Evolutionary conservation across 2,329 filamentous ascomycete species (phyloP).

Genomic region (Phaeosphaeriaceae sp.): DNA sequence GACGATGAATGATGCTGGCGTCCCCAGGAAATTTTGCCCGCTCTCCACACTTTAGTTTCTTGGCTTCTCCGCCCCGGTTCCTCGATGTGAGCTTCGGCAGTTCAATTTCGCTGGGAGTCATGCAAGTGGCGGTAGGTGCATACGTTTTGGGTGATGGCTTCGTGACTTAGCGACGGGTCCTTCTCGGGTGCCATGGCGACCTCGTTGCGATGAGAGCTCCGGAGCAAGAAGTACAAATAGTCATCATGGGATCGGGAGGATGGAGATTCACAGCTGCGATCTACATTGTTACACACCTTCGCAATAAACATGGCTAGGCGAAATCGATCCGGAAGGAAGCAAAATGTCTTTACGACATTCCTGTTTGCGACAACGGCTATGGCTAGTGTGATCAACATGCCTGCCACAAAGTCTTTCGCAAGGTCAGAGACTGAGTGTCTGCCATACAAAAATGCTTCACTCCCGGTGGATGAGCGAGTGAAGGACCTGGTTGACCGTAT

Average conservation of each 20-base stretch:
- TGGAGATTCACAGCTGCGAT: not conserved
- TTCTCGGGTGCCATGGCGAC: constrained; percentile 9
- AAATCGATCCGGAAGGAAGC: constrained; percentile 15
- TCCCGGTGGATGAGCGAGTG: constrained; percentile 55
- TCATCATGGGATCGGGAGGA: not conserved
- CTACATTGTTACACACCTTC: not conserved
- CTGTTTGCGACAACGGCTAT: constrained; percentile 21
- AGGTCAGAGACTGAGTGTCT: constrained; percentile 18
- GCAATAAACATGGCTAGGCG: constrained; percentile 14
- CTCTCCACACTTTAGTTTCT: constrained; percentile 17
- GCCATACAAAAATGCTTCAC: constrained; percentile 47
- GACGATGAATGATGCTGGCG: not conserved
- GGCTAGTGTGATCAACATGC: constrained; percentile 16
- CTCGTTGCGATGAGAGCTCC: constrained; percentile 1
- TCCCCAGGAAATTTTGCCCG: not conserved
- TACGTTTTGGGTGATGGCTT: not conserved
- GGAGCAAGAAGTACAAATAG: constrained; percentile 18
- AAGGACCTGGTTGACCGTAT: constrained; percentile 55
- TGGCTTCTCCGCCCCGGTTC: constrained; percentile 14
- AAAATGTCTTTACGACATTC: constrained; percentile 19
- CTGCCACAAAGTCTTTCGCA: constrained; percentile 5
- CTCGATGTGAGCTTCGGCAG: not conserved
- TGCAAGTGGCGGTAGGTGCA: not conserved
- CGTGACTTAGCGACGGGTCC: not conserved
- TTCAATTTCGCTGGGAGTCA: not conserved